These are phyloP conservation scores for Sugiyamaella neomexicana DNA, from an alignment of 1,139 yeast species.

Conservation along the genomic window DNA sequence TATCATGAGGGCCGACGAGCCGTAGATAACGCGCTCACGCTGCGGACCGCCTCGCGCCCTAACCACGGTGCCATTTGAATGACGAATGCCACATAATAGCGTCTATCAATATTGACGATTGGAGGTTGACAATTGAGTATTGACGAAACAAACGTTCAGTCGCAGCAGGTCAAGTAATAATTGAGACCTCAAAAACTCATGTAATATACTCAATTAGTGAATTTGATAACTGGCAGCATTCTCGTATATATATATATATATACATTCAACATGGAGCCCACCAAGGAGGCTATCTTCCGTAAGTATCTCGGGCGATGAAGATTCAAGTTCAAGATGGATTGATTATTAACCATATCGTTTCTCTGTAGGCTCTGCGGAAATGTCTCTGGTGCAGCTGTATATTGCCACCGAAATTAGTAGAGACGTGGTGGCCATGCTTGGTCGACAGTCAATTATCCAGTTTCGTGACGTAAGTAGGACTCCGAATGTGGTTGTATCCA, in stretches of 20 bases:
- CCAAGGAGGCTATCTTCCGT: constrained; percentile 33
- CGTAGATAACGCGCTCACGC: not conserved
- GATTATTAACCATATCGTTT: not conserved
- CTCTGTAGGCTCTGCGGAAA: constrained; percentile 73
- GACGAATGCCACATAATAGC: constrained; percentile 1
- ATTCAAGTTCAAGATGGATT: not conserved
- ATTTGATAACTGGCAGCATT: not conserved
- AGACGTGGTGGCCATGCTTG: constrained; percentile 82
- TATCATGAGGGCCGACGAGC: not conserved
- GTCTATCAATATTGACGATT: not conserved
- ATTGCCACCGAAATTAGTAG: constrained; percentile 89
- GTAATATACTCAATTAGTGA: too few relatives aligned
- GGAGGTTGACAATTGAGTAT: not conserved
- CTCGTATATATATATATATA: too few relatives aligned
- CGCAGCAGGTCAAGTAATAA: not conserved
- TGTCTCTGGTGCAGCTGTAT: constrained; percentile 89
- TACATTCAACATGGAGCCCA: constrained; percentile 12
- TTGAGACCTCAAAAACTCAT: not conserved
- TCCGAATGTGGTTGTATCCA: not conserved
- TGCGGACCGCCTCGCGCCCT: not conserved
- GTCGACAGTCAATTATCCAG: constrained; percentile 82
- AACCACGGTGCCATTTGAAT: not conserved
- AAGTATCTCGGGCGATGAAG: constrained; percentile 17
- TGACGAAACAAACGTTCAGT: not conserved
- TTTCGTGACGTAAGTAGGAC: constrained; percentile 61